Conservation (phyloP, 176 grass and related monocot genomes). For the Triticum aestivum region DNA sequence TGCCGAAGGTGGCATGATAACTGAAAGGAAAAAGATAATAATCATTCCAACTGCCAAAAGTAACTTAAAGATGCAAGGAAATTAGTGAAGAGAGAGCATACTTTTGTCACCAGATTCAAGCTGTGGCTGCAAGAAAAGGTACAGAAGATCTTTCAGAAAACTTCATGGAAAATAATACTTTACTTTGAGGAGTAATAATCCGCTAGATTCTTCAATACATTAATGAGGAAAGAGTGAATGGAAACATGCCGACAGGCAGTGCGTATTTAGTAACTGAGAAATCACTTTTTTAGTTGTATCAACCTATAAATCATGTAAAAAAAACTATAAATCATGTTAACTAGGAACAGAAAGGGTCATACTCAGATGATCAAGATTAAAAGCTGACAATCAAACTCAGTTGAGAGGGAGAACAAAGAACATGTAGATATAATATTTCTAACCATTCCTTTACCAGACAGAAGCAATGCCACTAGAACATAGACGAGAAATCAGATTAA, state of each 20-base stretch:
- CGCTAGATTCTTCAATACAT: background rate
- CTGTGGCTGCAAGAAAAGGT: constrained; percentile 68
- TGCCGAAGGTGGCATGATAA: constrained; percentile 98
- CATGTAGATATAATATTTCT: background rate
- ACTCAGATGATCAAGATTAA: background rate
- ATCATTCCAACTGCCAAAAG: background rate
- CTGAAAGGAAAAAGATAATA: constrained; percentile 52
- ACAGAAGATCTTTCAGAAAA: constrained; percentile 36
- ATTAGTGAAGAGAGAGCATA: constrained; percentile 39
- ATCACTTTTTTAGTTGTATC: background rate
- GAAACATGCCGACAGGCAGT: background rate
- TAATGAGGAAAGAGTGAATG: background rate
- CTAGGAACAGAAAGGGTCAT: background rate
- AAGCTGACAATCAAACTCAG: background rate
- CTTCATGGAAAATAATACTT: constrained; percentile 23
- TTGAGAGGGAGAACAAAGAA: background rate
- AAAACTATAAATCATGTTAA: background rate
- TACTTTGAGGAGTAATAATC: background rate
- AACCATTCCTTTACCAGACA: background rate
- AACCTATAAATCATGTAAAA: background rate
- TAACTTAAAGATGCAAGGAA: constrained; percentile 18
- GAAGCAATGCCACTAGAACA: background rate
- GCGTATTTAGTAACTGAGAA: background rate
- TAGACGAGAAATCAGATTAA: background rate
- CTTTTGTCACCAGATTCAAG: constrained; percentile 96